Conservation (phyloP, 78 protist genomes). For the Diacronema lutheri region DNA sequence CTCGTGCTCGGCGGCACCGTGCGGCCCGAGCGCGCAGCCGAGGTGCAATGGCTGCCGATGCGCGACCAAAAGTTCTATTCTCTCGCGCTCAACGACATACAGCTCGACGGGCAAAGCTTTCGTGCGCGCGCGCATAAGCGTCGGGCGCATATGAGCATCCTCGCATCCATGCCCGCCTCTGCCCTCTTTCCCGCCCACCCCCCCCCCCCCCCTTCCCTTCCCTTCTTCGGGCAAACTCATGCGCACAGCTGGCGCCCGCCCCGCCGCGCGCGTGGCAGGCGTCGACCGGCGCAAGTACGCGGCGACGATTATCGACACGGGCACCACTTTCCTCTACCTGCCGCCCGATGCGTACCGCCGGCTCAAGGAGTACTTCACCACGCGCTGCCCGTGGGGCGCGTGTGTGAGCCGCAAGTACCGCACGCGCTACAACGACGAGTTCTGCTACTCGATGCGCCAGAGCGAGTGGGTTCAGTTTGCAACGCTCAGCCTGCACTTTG, state of each 20-base stretch:
- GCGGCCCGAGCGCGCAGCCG: no score
- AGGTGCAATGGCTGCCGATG: no score
- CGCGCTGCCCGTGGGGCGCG: neutral
- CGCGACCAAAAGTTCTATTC: no score
- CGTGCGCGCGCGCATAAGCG: no score
- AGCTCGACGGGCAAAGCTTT: no score
- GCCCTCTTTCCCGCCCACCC: neutral
- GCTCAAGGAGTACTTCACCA: neutral
- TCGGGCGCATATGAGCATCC: no score
- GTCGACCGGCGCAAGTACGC: neutral
- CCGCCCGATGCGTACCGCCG: neutral
- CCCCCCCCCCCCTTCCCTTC: neutral
- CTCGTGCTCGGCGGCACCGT: no score
- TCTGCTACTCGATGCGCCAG: neutral
- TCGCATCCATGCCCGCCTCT: no score
- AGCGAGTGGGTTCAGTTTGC: neutral
- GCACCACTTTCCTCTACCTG: conserved; percentile 15
- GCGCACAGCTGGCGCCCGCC: no score
- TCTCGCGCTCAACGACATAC: no score
- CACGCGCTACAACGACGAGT: neutral
- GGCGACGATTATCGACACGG: conserved; percentile 5
- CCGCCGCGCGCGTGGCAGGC: no score
- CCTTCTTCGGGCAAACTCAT: no score
- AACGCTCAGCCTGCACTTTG: neutral
- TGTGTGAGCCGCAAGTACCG: neutral